Conservation (phyloP, 768 basidiomycete genomes). For the Naganishia randhawae region DNA sequence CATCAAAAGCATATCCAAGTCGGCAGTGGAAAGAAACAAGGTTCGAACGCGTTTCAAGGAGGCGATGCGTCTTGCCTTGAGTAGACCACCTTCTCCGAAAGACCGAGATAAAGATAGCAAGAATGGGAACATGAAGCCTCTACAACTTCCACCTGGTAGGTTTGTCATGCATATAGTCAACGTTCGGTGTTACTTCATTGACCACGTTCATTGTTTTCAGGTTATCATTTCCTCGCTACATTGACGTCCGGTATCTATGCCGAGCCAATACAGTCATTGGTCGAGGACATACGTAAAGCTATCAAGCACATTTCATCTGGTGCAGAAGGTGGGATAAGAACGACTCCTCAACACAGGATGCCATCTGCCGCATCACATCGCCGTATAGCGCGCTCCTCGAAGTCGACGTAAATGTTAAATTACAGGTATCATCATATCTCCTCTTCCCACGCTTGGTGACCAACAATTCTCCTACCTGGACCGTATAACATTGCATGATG, state of each 20-base stretch:
- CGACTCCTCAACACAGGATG: not conserved
- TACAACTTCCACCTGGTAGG: not conserved
- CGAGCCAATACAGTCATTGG: conserved; percentile 16
- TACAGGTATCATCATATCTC: no score
- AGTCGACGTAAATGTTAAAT: no score
- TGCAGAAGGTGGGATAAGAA: not conserved
- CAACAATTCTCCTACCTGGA: no score
- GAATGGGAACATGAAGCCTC: not conserved
- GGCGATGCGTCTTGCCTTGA: conserved; percentile 26
- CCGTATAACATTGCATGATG: no score
- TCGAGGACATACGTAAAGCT: not conserved
- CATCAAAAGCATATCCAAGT: conserved; percentile 28
- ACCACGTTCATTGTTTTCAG: not conserved
- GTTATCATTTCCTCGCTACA: conserved; percentile 18
- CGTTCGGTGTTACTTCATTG: not conserved
- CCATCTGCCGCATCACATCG: not conserved
- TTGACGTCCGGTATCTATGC: conserved; percentile 15
- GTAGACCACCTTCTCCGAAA: conserved; percentile 1
- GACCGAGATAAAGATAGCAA: not conserved
- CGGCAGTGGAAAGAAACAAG: conserved; percentile 24
- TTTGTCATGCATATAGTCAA: not conserved
- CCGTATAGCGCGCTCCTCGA: not conserved
- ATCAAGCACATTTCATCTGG: not conserved
- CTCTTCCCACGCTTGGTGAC: no score
- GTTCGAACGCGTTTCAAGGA: conserved; percentile 30